phyloP scores from a whole-genome alignment of 805 yeast species.

The Tanozyma kutaoensis region DNA sequence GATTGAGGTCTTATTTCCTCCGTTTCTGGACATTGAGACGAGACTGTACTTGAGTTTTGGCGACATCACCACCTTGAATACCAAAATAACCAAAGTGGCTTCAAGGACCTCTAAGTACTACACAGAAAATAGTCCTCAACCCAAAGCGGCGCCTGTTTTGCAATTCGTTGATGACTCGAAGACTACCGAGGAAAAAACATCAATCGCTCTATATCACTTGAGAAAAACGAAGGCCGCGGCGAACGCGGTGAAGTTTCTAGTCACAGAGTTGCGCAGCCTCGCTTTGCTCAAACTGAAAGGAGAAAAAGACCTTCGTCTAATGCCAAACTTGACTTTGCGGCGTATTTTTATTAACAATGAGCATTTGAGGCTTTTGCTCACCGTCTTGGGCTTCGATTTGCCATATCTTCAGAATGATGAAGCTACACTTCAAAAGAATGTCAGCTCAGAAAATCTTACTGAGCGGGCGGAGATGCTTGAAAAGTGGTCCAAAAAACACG shows the following conservation, averaged over 20 bases:
- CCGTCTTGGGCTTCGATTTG: constrained; percentile 30
- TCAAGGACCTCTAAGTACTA: constrained; percentile 5
- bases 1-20: constrained; percentile 59
- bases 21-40: constrained; percentile 32
- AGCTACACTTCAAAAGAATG: constrained; percentile 22
- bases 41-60: constrained; percentile 49
- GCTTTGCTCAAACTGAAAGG: constrained; percentile 1
- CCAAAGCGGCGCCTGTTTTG: constrained; percentile 20
- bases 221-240: constrained; percentile 24
- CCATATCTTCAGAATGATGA: constrained; percentile 25
- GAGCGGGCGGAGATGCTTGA: constrained; percentile 22
- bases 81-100: constrained; percentile 4
- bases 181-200: constrained; percentile 32
- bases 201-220: constrained; percentile 34
- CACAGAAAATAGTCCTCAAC: constrained; percentile 7
- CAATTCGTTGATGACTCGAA: constrained; percentile 18
- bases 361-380: constrained; percentile 32
- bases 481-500: constrained; percentile 21
- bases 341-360: constrained; percentile 33
- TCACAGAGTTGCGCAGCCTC: constrained; percentile 20
- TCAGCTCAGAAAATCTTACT: constrained; percentile 17
- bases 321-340: constrained; percentile 6
- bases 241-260: constrained; percentile 29
- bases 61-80: constrained; percentile 20
- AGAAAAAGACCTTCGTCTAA: constrained; percentile 1